These are phyloP conservation scores for Trichoderma oligosporum DNA, from an alignment of 2,329 filamentous ascomycete species.

Conservation along the genomic window DNA sequence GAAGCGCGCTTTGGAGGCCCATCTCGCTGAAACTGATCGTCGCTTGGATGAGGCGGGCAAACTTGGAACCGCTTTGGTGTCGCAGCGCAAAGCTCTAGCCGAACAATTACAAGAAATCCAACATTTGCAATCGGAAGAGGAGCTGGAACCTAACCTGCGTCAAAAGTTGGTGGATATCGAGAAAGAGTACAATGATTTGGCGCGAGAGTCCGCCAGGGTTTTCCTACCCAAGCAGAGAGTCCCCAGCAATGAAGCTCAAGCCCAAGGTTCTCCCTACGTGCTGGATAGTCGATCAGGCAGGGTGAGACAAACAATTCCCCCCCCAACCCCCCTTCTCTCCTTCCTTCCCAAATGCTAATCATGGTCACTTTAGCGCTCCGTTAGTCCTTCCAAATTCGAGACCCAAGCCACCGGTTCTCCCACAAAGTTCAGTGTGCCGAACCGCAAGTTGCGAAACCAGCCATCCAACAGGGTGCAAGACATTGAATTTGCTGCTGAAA, in stretches of 20 bases:
- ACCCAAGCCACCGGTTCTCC: constrained; percentile 81
- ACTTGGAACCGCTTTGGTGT: constrained; percentile 79
- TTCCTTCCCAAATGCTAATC: constrained; percentile 2
- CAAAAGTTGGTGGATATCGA: constrained; percentile 83
- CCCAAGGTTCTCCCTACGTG: constrained; percentile 48
- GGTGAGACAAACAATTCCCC: constrained; percentile 39
- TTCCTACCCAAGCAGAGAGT: constrained; percentile 82
- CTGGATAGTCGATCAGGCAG: constrained; percentile 50
- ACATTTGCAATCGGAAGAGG: constrained; percentile 67
- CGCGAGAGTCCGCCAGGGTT: constrained; percentile 80
- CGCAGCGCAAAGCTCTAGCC: constrained; percentile 79
- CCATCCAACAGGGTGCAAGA: constrained; percentile 85
- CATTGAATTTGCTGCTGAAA: constrained; percentile 97
- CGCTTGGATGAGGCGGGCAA: constrained; percentile 88
- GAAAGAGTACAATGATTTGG: constrained; percentile 91
- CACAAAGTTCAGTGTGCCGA: constrained; percentile 82
- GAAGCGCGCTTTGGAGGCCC: constrained; percentile 83
- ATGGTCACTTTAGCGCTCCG: constrained; percentile 51
- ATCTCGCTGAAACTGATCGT: constrained; percentile 87
- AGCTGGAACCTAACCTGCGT: constrained; percentile 78
- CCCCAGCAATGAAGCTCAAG: constrained; percentile 66
- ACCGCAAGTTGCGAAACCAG: constrained; percentile 85
- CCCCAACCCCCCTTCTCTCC: not conserved
- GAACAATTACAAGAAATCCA: constrained; percentile 83
- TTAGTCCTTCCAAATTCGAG: constrained; percentile 75